phyloP scores from a whole-genome alignment of 352 stramenopile species.

The Pythium plurisporium region DNA sequence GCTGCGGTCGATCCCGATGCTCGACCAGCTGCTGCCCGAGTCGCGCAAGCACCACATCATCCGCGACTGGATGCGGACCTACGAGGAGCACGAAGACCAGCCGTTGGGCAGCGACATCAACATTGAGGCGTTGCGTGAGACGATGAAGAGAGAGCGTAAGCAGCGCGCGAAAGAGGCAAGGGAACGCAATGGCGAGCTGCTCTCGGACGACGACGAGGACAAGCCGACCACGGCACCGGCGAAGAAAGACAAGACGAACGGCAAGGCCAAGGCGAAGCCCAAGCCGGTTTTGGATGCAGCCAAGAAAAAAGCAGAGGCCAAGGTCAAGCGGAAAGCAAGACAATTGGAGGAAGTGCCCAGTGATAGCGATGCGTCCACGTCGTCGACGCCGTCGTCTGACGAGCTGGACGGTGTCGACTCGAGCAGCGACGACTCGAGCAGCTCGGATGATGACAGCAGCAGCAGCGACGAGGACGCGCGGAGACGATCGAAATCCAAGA shows the following conservation, averaged over 20 bases:
- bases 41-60: constrained; percentile 64
- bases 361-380: constrained; percentile 13
- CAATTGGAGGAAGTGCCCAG: background rate
- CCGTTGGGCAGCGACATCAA: constrained; percentile 45
- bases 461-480: background rate
- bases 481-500: constrained; percentile 9
- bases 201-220: constrained; percentile 20
- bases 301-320: constrained; percentile 5
- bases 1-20: constrained; percentile 46
- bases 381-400: constrained; percentile 15
- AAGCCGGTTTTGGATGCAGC: constrained; percentile 6
- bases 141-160: constrained; percentile 42
- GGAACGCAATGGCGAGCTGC: constrained; percentile 42
- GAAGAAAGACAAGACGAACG: constrained; percentile 4
- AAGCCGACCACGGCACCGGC: too few relatives aligned
- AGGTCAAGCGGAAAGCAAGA: constrained; percentile 13
- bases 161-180: constrained; percentile 33
- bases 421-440: constrained; percentile 15
- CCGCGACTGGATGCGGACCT: constrained; percentile 73
- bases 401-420: constrained; percentile 6
- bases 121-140: constrained; percentile 52
- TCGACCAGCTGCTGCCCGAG: constrained; percentile 46
- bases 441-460: background rate
- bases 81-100: constrained; percentile 48
- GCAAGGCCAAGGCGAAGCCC: constrained; percentile 17